Evolutionary conservation across 2,329 filamentous ascomycete species (phyloP).

Genomic region (Graphilbum ipis-grandicollis): DNA sequence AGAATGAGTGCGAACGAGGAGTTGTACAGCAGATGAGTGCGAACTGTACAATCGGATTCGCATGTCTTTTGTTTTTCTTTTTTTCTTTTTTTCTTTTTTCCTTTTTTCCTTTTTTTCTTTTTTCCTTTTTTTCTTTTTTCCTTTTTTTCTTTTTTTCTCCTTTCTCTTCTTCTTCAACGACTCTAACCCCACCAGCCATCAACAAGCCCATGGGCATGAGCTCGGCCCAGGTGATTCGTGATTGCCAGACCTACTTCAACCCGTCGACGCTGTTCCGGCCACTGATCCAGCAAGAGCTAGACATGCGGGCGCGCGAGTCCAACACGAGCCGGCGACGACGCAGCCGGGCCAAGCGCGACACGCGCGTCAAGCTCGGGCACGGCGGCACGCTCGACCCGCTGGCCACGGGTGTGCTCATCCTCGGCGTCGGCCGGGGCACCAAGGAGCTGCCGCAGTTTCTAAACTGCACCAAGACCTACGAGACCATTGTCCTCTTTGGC

Average conservation of each 20-base stretch:
- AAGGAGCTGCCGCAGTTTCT: slow-evolving; percentile 68
- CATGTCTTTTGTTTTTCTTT: no score
- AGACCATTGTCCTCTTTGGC: slow-evolving; percentile 77
- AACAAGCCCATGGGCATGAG: slow-evolving; percentile 80
- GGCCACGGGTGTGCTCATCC: slow-evolving; percentile 80
- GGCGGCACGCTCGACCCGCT: slow-evolving; percentile 90
- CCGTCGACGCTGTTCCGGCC: slow-evolving; percentile 64
- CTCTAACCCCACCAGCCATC: no score
- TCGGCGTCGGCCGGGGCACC: slow-evolving; percentile 75
- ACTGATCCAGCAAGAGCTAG: slow-evolving; percentile 41
- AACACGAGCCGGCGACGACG: slow-evolving; percentile 42
- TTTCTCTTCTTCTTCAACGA: no score
- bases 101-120: no score
- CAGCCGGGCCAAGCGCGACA: slow-evolving; percentile 34
- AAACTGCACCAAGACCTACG: slow-evolving; percentile 83
- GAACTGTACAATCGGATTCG: no score
- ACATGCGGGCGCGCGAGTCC: slow-evolving; percentile 35
- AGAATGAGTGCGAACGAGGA: no score
- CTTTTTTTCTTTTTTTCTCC: no score
- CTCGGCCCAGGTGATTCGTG: slow-evolving; percentile 80
- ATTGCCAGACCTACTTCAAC: slow-evolving; percentile 72
- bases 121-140: no score
- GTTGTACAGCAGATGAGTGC: no score
- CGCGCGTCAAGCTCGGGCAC: slow-evolving; percentile 85
- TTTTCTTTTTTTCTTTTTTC: no score